phyloP scores from a whole-genome alignment of 2,329 filamentous ascomycete genomes.

The Coleophoma eucalyptorum region DNA sequence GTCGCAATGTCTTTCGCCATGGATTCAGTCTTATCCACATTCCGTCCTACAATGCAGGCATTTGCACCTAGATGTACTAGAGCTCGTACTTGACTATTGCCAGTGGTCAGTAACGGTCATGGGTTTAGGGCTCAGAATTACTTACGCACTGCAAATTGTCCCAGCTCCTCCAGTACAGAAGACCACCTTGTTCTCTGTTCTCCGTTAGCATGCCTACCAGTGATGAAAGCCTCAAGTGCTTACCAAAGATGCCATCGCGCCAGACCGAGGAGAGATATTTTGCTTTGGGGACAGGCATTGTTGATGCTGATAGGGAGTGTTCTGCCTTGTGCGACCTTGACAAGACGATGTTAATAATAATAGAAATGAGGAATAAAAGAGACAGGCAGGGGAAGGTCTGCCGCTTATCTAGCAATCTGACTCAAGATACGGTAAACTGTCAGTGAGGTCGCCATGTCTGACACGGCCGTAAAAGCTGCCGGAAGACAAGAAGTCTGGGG shows the following conservation, averaged over 20 bases:
- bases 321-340: constrained; percentile 4
- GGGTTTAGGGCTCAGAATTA: neutral
- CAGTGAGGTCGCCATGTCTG: neutral
- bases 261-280: constrained; percentile 80
- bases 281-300: constrained; percentile 52
- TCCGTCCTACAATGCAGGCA: constrained; percentile 91
- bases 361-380: neutral
- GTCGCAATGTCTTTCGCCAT: constrained; percentile 80
- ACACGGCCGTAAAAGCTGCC: constrained; percentile 3
- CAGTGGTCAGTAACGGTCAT: too few species aligned
- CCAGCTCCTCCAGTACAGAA: constrained; percentile 96
- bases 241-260: constrained; percentile 85
- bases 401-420: neutral
- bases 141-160: constrained; percentile 76
- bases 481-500: constrained; percentile 2
- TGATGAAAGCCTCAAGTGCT: constrained; percentile 15
- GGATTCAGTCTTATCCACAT: constrained; percentile 78
- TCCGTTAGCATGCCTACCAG: neutral
- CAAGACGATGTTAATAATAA: neutral
- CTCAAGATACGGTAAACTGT: neutral
- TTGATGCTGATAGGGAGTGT: neutral
- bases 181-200: constrained; percentile 75
- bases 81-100: constrained; percentile 69
- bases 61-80: constrained; percentile 88
- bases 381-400: neutral